These are phyloP conservation scores for Gynandropsis gynandra DNA, from an alignment of 345 rosid species.

Conservation along the genomic window DNA sequence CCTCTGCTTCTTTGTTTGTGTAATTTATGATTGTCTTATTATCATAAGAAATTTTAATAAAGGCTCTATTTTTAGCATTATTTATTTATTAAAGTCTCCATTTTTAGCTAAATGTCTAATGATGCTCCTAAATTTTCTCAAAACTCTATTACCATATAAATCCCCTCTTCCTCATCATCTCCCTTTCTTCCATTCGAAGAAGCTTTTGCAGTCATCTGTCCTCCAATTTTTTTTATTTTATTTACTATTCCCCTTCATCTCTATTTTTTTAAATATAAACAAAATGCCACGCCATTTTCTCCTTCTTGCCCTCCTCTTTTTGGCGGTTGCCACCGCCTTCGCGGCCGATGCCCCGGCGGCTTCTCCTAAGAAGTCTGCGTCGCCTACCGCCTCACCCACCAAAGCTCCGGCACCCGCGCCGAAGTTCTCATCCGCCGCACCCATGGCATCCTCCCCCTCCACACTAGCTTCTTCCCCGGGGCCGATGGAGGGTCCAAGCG, in stretches of 20 bases:
- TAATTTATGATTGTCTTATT: not conserved
- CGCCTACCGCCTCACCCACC: constrained; percentile 24
- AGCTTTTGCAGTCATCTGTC: no score
- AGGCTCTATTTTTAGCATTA: not conserved
- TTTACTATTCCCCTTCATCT: not conserved
- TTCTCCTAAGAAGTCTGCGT: constrained; percentile 21
- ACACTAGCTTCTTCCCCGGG: constrained; percentile 27
- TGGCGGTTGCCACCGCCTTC: constrained; percentile 25
- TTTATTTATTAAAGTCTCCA: not conserved
- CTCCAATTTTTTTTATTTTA: constrained; percentile 11
- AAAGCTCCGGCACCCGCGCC: constrained; percentile 20
- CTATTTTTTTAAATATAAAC: not conserved
- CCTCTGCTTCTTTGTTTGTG: no score
- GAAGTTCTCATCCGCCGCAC: constrained; percentile 10
- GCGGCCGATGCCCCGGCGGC: constrained; percentile 36
- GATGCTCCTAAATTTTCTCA: not conserved
- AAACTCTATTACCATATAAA: not conserved
- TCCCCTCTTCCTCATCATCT: no score
- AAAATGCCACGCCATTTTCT: constrained; percentile 30
- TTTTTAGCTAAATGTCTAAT: not conserved
- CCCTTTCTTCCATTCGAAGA: no score
- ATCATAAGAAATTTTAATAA: not conserved
- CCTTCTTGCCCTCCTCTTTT: constrained; percentile 20
- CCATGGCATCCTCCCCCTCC: constrained; percentile 19
- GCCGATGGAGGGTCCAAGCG: constrained; percentile 23